Evolutionary conservation across 805 yeast genomes (phyloP), one percentile per base, ranked within the genome.

Genomic region (Lipomyces yamadae): DNA sequence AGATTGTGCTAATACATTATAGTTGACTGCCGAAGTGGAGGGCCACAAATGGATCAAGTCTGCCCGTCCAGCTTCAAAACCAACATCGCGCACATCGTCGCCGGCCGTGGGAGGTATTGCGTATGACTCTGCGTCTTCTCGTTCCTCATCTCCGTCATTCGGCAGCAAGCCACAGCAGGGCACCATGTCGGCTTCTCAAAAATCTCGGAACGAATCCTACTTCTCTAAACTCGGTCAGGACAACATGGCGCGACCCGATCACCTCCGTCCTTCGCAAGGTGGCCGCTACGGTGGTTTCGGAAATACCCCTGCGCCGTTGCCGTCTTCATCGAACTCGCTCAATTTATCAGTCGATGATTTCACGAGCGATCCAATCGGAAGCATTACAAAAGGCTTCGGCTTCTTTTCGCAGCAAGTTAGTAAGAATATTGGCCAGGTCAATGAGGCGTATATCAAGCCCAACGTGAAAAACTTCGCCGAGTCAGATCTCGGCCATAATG

Each of bases 241-340:
- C 63, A 93, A 93, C 78, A 87, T 86, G 6, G 67, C 81, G 24
- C 85, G 96, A 77, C 91, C 98, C 1, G 91, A 85, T 0, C 80
- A 89, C 76, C 76, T 92, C 61, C 96, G 94, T 2, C 98, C 98
- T 35, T 89, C 94, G 11, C 92, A 93, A 79, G 98, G 98, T 69
- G 98, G 98, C 60, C 90, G 88, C 76, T 93, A 88, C 76, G 88
- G 86, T 69, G 98, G 98, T 0, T 93, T 94, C 79, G 98, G 98
- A 48, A 90, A 87, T 72, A 84, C 92, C 0, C 91, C 58, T 53
- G 72, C 52, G 57, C 70, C 66, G 68, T 66, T 61, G 59, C 55
- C 69, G 39, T 42, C 67, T 3, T 64, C 72, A 7, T 30, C 70
- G 15, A 42, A 67, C 7, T 39, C 56, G 4, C 54, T 53, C 7